A percentile compares a stretch with the other conserved stretches of the same genome.
These are phyloP conservation scores for Cordyceps militaris DNA, from an alignment of 2,329 filamentous ascomycete genomes.

Conservation along the genomic window DNA sequence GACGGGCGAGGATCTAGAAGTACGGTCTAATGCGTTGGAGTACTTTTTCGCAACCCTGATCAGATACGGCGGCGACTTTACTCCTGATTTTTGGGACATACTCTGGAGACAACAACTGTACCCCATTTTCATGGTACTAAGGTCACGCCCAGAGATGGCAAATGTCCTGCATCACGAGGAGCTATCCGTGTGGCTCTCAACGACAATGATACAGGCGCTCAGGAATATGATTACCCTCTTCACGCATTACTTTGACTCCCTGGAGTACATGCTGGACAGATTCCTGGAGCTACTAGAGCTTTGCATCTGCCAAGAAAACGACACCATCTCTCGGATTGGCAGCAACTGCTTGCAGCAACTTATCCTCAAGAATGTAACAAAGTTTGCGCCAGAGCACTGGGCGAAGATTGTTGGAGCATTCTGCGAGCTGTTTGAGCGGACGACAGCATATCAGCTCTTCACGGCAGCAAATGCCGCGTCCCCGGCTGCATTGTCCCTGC, in stretches of 20 bases:
- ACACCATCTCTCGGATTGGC: slow-evolving; percentile 94
- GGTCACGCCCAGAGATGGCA: slow-evolving; percentile 92
- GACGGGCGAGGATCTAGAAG: slow-evolving; percentile 97
- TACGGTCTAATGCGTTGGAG: slow-evolving; percentile 81
- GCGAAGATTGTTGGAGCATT: slow-evolving; percentile 91
- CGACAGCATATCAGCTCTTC: slow-evolving; percentile 92
- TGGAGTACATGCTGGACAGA: slow-evolving; percentile 98
- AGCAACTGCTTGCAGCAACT: slow-evolving; percentile 97
- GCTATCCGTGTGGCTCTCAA: slow-evolving; percentile 95
- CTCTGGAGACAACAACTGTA: slow-evolving; percentile 95
- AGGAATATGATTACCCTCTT: slow-evolving; percentile 98
- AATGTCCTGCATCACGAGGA: slow-evolving; percentile 96
- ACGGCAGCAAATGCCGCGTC: slow-evolving; percentile 62
- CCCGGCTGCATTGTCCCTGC: slow-evolving; percentile 43
- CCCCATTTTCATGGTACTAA: slow-evolving; percentile 96
- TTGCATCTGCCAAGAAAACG: slow-evolving; percentile 98
- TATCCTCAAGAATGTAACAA: slow-evolving; percentile 91
- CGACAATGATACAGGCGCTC: slow-evolving; percentile 97
- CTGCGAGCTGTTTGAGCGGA: slow-evolving; percentile 89
- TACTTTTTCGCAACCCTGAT: slow-evolving; percentile 96
- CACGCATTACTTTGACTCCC: slow-evolving; percentile 92
- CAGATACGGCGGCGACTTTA: slow-evolving; percentile 84
- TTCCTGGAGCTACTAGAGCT: slow-evolving; percentile 90
- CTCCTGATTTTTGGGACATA: slow-evolving; percentile 95
- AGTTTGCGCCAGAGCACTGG: slow-evolving; percentile 86